A percentile compares a stretch with the other conserved stretches of the same genome.
These are phyloP conservation scores for Penicillium sp. DNA, from an alignment of 2,329 filamentous ascomycete genomes.

Conservation along the genomic window DNA sequence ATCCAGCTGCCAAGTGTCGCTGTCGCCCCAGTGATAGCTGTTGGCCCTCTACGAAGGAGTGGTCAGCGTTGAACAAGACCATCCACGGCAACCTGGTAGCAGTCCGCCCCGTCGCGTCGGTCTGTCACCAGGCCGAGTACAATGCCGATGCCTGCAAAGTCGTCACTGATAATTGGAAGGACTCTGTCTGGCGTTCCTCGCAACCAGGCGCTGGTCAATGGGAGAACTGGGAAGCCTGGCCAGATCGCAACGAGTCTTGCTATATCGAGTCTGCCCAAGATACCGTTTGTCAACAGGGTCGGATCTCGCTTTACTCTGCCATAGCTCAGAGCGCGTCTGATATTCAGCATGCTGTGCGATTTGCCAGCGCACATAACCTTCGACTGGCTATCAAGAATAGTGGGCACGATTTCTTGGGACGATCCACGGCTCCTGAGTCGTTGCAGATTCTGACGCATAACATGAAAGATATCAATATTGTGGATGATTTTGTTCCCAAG, in stretches of 20 bases:
- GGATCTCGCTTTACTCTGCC: slow-evolving; percentile 47
- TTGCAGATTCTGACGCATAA: slow-evolving; percentile 45
- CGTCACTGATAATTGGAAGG: slow-evolving; percentile 25
- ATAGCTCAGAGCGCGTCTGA: slow-evolving; percentile 39
- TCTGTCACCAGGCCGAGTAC: slow-evolving; percentile 37
- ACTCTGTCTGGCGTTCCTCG: slow-evolving; percentile 45
- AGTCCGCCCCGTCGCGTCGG: slow-evolving; percentile 40
- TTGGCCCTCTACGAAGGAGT: slow-evolving; percentile 47
- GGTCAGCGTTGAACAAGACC: slow-evolving; percentile 46
- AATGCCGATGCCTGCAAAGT: slow-evolving; percentile 26
- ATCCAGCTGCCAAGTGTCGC: slow-evolving; percentile 25
- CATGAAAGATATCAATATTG: slow-evolving; percentile 38
- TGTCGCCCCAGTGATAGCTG: slow-evolving; percentile 41
- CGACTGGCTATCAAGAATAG: slow-evolving; percentile 45
- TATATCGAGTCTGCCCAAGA: slow-evolving; percentile 38
- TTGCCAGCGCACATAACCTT: slow-evolving; percentile 42
- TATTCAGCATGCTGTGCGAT: slow-evolving; percentile 48
- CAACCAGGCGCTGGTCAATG: slow-evolving; percentile 47
- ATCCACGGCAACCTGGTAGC: slow-evolving; percentile 45
- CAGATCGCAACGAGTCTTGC: slow-evolving; percentile 44
- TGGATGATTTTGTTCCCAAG: slow-evolving; percentile 35
- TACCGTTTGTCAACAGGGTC: slow-evolving; percentile 42
- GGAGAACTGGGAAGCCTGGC: slow-evolving; percentile 50
- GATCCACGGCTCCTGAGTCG: slow-evolving; percentile 41
- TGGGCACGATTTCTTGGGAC: slow-evolving; percentile 46